These are phyloP conservation scores for Colletotrichum tropicicola DNA, from an alignment of 2,329 filamentous ascomycete genomes.

Conservation along the genomic window DNA sequence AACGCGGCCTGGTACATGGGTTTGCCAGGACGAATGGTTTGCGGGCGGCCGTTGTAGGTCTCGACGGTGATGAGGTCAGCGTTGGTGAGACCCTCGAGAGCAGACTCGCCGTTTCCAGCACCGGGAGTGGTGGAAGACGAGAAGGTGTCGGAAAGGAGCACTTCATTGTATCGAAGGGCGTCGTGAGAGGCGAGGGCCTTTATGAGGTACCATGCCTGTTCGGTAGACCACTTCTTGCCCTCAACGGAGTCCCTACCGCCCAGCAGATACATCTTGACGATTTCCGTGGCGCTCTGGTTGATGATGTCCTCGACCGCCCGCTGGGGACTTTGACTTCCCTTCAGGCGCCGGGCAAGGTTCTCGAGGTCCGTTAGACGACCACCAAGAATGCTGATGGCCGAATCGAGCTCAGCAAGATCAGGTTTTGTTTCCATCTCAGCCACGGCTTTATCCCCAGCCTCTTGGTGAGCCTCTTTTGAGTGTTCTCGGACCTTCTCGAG, in stretches of 20 bases:
- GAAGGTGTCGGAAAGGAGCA: conserved; percentile 81
- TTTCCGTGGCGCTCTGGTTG: conserved; percentile 86
- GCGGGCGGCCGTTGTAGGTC: conserved; percentile 78
- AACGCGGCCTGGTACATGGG: conserved; percentile 91
- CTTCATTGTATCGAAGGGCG: conserved; percentile 82
- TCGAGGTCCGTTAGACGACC: conserved; percentile 96
- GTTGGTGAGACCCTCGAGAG: conserved; percentile 82
- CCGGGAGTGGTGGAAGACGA: conserved; percentile 59
- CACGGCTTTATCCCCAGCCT: conserved; percentile 36
- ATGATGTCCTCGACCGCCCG: conserved; percentile 89
- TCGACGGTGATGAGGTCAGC: conserved; percentile 86
- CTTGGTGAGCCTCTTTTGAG: conserved; percentile 37
- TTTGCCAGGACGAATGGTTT: conserved; percentile 80
- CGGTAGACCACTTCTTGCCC: conserved; percentile 75
- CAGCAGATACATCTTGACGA: conserved; percentile 91
- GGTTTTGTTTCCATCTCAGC: conserved; percentile 37
- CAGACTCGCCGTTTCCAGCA: conserved; percentile 72
- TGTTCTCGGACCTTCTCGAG: conserved; percentile 29
- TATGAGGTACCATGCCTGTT: conserved; percentile 92
- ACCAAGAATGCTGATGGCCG: conserved; percentile 82
- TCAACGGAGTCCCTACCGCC: conserved; percentile 57
- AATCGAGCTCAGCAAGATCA: conserved; percentile 77
- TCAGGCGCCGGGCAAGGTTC: conserved; percentile 89
- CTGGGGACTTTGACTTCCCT: conserved; percentile 83
- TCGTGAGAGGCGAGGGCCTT: conserved; percentile 77